Evolutionary conservation across 2,329 filamentous ascomycete genomes (phyloP).

Genomic region (Atkinsonella texensis): DNA sequence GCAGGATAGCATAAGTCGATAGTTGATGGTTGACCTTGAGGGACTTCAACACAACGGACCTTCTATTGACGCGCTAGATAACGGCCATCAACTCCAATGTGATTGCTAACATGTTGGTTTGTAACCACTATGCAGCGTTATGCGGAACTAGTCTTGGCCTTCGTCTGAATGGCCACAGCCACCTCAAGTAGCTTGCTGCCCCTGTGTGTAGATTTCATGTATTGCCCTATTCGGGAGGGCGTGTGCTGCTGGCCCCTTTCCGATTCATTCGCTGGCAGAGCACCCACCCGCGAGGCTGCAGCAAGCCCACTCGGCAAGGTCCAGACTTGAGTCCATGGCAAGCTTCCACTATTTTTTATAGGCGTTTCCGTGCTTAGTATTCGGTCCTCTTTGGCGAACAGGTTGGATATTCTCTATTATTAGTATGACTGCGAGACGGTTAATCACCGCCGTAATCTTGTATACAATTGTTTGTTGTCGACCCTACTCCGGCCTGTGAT

Average conservation of each 20-base stretch:
- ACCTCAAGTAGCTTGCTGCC: neutral
- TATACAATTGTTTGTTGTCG: neutral
- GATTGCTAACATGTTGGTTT: too few relatives aligned
- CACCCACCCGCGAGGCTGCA: neutral
- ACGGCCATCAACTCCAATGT: too few relatives aligned
- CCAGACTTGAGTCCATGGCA: conserved; percentile 1
- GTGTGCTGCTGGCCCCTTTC: conserved; percentile 4
- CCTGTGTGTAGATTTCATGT: neutral
- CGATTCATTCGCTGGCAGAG: conserved; percentile 5
- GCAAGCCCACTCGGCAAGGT: neutral
- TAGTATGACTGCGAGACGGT: too few relatives aligned
- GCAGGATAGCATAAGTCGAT: too few relatives aligned
- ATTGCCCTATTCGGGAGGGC: conserved; percentile 2
- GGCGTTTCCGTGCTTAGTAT: neutral
- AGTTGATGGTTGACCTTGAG: neutral
- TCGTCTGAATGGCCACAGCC: neutral
- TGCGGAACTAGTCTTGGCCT: neutral
- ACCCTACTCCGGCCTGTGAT: neutral
- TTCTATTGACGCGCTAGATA: too few relatives aligned
- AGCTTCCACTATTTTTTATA: neutral
- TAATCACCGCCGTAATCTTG: too few relatives aligned
- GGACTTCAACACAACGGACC: too few relatives aligned
- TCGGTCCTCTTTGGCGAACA: neutral
- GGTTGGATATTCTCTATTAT: neutral
- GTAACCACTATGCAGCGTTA: too few relatives aligned